Base-by-base conservation (phyloP, 2,329 filamentous ascomycete species). In the Fusarium ambrosium region DNA sequence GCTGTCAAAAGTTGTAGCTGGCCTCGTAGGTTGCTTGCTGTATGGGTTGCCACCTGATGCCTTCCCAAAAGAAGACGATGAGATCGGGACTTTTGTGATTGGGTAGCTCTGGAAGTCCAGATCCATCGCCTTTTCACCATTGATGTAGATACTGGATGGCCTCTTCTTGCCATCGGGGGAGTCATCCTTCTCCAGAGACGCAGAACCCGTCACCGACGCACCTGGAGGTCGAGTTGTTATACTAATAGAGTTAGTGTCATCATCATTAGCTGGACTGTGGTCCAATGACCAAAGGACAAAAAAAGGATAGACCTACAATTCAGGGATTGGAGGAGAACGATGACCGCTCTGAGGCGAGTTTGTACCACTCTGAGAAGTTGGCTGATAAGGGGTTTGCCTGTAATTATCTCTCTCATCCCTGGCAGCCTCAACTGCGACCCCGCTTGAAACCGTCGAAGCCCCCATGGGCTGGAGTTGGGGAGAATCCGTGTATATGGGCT, bases 401-500 rank as follows among this genome's bases (percentile, higher is more conserved):
- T 89, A 91, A 72, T 88, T 90, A 13, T 90, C 89, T 13, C 86
- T 81, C 29, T 86, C 86, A 37, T 64, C 58, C 1, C 80, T 80
- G 8, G 81, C 71, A 6, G 79, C 68, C 22, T 83, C 82, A 14
- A 83, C 78, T 24, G 82, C 60, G 81, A 84, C 70, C 75, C 82
- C 82, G 73, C 88, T 85, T 11, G 84, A 82, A 10, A 83, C 79
- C 32, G 88, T 84, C n/a, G 87, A 84, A 6, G 82, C 81, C 29
- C 81, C 83, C 77, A 88, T 81, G 62, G 87, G 85, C 69, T 87
- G 86, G 9, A 86, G 73, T 69, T 88, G 86, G 9, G 89, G 88
- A 6, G 89, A 90, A 51, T 86, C 85, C 8, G 84, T 83, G 60
- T 86, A 86, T 5, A 85, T 83, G 6, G 89, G 88, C 79, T 91